Conservation (phyloP, 805 yeast genomes). For the Scheffersomyces ergatensis region DNA sequence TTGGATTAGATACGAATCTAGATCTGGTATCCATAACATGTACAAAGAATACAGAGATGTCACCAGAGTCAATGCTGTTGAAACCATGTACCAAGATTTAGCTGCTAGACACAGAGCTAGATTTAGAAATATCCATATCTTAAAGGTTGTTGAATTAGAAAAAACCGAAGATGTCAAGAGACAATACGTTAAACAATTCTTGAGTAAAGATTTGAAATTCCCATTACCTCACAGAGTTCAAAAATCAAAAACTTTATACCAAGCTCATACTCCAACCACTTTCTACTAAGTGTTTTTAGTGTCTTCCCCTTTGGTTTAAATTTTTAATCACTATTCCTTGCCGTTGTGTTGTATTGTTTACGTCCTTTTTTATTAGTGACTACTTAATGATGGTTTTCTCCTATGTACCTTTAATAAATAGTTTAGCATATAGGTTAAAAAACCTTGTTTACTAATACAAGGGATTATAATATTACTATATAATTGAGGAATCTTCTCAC, state of each 20-base stretch:
- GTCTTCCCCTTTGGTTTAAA: too few species aligned
- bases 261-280: conserved; percentile 94
- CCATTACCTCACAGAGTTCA: conserved; percentile 99
- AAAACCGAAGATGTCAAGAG: conserved; percentile 98
- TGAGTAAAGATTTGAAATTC: conserved; percentile 94
- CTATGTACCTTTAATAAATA: too few species aligned
- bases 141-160: conserved; percentile 98
- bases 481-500: too few species aligned
- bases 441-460: too few species aligned
- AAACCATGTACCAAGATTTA: conserved; percentile 97
- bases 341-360: too few species aligned
- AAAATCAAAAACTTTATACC: conserved; percentile 83
- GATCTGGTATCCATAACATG: conserved; percentile 99
- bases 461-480: too few species aligned
- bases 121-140: conserved; percentile 98
- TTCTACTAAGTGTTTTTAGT: conserved; percentile 66
- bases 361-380: too few species aligned
- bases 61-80: conserved; percentile 98
- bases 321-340: too few species aligned
- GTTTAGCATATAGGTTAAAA: too few species aligned
- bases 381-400: too few species aligned
- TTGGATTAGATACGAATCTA: conserved; percentile 99
- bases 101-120: conserved; percentile 99
- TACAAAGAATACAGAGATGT: conserved; percentile 99
- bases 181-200: conserved; percentile 97